A percentile compares a stretch with the other conserved stretches of the same genome.
phyloP scores from a whole-genome alignment of 2,329 filamentous ascomycete species.

The Penicillium sp. region DNA sequence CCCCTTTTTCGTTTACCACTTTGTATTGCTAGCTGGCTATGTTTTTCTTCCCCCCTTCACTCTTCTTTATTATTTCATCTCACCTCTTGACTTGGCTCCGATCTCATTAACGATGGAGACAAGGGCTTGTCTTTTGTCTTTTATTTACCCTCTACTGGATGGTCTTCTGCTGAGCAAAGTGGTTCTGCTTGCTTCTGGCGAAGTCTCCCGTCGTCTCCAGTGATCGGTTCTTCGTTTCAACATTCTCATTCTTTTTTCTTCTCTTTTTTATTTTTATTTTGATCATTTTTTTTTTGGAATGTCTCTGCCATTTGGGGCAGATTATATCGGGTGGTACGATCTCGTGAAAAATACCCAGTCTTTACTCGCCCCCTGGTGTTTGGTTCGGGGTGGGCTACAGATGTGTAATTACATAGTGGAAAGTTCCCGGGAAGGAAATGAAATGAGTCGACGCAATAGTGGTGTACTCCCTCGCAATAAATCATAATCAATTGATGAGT shows the following conservation, averaged over 20 bases:
- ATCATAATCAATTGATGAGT: background rate
- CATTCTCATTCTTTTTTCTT: constrained; percentile 23
- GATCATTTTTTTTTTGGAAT: constrained; percentile 4
- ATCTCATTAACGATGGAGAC: constrained; percentile 4
- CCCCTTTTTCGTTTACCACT: constrained; percentile 31
- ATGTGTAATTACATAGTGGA: constrained; percentile 27
- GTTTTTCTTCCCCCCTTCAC: constrained; percentile 30
- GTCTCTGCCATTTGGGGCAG: constrained; percentile 13
- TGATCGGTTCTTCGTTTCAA: constrained; percentile 1
- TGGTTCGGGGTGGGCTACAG: constrained; percentile 8
- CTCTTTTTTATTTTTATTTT: constrained; percentile 16
- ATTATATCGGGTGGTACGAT: constrained; percentile 23
- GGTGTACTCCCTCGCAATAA: background rate
- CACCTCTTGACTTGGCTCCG: constrained; percentile 12
- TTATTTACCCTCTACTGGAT: constrained; percentile 19
- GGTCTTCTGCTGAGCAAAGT: constrained; percentile 1
- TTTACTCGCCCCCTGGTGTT: background rate
- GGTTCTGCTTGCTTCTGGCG: background rate
- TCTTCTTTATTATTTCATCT: background rate
- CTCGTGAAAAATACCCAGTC: constrained; percentile 20
- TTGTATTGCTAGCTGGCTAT: constrained; percentile 48
- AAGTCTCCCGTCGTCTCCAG: background rate
- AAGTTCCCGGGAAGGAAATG: constrained; percentile 19
- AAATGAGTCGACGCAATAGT: constrained; percentile 27
- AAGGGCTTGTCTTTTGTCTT: constrained; percentile 10